Base-by-base conservation (phyloP, 805 yeast genomes). In the Cyberlindnera suaveolens region DNA sequence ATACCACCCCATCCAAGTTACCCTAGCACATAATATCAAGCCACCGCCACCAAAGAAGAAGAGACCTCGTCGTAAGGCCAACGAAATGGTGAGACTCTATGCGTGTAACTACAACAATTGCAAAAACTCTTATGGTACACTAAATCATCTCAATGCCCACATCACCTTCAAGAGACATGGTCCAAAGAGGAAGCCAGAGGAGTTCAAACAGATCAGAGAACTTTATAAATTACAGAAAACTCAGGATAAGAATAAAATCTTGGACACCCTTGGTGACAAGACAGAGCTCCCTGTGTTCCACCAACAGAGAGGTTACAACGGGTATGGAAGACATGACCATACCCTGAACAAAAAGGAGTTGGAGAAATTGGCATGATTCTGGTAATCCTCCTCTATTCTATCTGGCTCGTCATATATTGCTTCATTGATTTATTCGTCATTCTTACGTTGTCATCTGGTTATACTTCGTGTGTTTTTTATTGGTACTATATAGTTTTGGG, bases 111-210 rank as follows among this genome's bases (percentile, higher is more conserved):
- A 54, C 49, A 59, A 61, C 20, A 65, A 64, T 10, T 78, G 83
- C 46, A 59, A 64, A 7, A 78, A 78, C 58, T 72, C 75, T 8
- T 77, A 77, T 52, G 83, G 83, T 13, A 78, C 83, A 5, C 64
- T 77, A 34, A 77, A 78, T 54, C 83, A 77, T 54, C 60, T 77
- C 31, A 77, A 77, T 50, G 77, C 80, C 13, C 83, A 77, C 53
- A 73, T 77, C 31, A 52, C 66, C 1, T 64, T 72, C 48, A 80
- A 78, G 45, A 65, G 64, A 14, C 83, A 77, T 54, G 83, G 83
- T 9, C 59, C 64, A 16, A 77, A 75, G 55, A 64, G 82, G 31
- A 60, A 63, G 31, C 80, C 82, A 1, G 72, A 72, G 33, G 82
- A 78, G 55, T 77, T 78, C 55, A 67, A 68, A 50, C 72, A 71